A percentile compares a stretch with the other conserved stretches of the same genome.
Evolutionary conservation across 768 basidiomycete species (phyloP).

Genomic region (Lepiota brunneoincarnata): DNA sequence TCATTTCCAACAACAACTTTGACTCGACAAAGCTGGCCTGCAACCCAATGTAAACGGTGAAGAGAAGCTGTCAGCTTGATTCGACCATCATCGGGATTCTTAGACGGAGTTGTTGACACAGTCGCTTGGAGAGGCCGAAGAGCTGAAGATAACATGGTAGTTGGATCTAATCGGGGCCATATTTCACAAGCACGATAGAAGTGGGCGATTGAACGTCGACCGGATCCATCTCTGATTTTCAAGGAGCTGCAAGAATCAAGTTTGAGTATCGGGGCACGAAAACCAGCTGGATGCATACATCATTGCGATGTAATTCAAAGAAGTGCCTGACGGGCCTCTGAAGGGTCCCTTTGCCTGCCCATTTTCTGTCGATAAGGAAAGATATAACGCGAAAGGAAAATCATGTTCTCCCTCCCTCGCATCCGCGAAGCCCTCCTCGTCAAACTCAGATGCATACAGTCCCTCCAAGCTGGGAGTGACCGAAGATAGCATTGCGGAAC

Average conservation of each 20-base stretch:
- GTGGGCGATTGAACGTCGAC: conserved; percentile 75
- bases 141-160: conserved; percentile 56
- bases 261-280: conserved; percentile 3
- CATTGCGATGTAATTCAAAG: conserved; percentile 78
- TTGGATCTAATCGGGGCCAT: conserved; percentile 72
- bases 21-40: conserved; percentile 76
- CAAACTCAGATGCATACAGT: conserved; percentile 42
- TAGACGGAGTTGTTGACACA: conserved; percentile 51
- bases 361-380: conserved; percentile 53
- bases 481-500: conserved; percentile 50
- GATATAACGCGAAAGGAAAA: conserved; percentile 69
- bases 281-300: conserved; percentile 46
- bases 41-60: conserved; percentile 74
- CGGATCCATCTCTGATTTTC: conserved; percentile 68
- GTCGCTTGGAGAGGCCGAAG: conserved; percentile 57
- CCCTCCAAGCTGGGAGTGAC: conserved; percentile 43
- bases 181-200: conserved; percentile 84
- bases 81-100: conserved; percentile 57
- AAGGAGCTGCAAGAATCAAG: conserved; percentile 47
- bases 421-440: conserved; percentile 60
- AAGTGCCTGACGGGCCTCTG: conserved; percentile 52
- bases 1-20: conserved; percentile 65
- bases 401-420: conserved; percentile 65
- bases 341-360: conserved; percentile 60
- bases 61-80: conserved; percentile 65